These are phyloP conservation scores for Lineolata rhizophorae DNA, from an alignment of 495 filamentous ascomycete genomes.

Conservation along the genomic window DNA sequence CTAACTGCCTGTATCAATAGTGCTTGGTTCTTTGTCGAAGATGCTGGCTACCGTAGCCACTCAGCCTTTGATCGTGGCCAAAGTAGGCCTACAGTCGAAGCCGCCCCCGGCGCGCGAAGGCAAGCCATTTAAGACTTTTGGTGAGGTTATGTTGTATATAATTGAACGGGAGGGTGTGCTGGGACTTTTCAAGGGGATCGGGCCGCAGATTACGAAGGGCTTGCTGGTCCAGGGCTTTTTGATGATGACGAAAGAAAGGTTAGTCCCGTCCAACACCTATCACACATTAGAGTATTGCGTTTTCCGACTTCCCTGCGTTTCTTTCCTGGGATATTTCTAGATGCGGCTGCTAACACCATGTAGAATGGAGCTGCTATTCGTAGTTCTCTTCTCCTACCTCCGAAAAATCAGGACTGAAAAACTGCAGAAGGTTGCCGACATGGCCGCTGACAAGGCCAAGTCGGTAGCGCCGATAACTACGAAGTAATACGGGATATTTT, in stretches of 20 bases:
- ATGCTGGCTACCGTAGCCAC: conserved; percentile 77
- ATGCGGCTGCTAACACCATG: background rate
- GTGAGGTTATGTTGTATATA: conserved; percentile 89
- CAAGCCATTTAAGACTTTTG: conserved; percentile 85
- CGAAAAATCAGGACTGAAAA: conserved; percentile 46
- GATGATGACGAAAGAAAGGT: conserved; percentile 99
- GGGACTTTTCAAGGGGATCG: conserved; percentile 90
- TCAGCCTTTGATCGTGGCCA: conserved; percentile 93
- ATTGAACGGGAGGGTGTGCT: conserved; percentile 62
- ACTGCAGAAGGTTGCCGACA: conserved; percentile 40
- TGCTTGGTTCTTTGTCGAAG: conserved; percentile 87
- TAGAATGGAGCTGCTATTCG: conserved; percentile 67
- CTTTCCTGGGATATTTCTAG: no score
- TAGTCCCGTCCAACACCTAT: conserved; percentile 13
- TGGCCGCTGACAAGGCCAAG: conserved; percentile 30
- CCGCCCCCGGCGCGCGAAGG: conserved; percentile 67
- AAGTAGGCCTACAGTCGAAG: conserved; percentile 85
- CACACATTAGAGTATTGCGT: no score
- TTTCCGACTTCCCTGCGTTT: no score
- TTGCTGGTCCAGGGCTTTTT: conserved; percentile 82
- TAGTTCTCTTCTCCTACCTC: conserved; percentile 67
- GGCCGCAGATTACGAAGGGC: conserved; percentile 81
- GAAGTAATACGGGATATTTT: no score
- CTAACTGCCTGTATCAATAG: conserved; percentile 22
- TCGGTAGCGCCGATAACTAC: conserved; percentile 7